Base-by-base conservation (phyloP, 805 yeast genomes). In the Schwanniomyces pseudopolymorphus region DNA sequence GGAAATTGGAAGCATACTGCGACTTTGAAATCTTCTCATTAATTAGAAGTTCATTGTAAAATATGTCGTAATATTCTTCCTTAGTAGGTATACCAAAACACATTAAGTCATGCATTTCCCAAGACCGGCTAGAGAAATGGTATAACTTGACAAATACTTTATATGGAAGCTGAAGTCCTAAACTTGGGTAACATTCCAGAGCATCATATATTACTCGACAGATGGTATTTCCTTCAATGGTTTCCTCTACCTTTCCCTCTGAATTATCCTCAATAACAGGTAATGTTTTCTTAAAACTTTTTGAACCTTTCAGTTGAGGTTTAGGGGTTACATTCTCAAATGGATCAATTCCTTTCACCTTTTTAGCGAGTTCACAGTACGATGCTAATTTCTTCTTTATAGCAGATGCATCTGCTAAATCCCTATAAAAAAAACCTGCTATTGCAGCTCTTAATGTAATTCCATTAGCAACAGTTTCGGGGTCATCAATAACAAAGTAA, bases 381-480 rank as follows among this genome's bases (percentile, higher is more conserved):
- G 17, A 25, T 19, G 21, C 17, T 17, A 42, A 25, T 16, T 21
- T 42, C 27, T 33, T 11, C 11, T 13, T 42, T 25, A 24, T 42
- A 24, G 21, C 40, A 24, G 26, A 11, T 26, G 40, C 40, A n/a
- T 42, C 45, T 9, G n/a, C 19, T 8, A 25, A 10, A 24, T 35
- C 24, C 24, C 24, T 37, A 24, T 33, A 44, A 22, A 44, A 44
- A n/a, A 44, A 44, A 13, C 46, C 46, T 10, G 43, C 46, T 21
- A 26, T 26, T 16, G 46, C 46, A 6, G 46, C 39, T 17, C 38
- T 44, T 27, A 44, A 44, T 16, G 43, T 44, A 31, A 44, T 44
- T 2, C 46, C 46, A 44, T 38, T 8, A 5, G 22, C 43, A 20
- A 44, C 47, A 27, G 47, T 44, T 17, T 44, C 47, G 26, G 47